Percentiles rank a stretch among this genome's conserved stretches.
Conservation (phyloP, 352 stramenopile species). For the Globisporangium nodosum region DNA sequence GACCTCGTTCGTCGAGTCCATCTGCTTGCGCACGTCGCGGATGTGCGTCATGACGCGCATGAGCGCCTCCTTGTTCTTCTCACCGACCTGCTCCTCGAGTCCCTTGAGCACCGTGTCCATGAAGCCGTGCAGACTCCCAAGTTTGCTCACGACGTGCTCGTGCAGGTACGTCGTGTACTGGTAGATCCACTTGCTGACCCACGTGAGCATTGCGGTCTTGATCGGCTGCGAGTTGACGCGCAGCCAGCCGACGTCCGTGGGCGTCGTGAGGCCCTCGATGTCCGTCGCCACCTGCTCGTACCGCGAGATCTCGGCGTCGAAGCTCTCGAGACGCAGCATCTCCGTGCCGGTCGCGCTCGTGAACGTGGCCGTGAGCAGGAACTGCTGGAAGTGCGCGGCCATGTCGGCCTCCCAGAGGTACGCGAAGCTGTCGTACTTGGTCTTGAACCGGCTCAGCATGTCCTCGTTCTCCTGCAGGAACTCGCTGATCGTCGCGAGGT, state of each 20-base stretch:
- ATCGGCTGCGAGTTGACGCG: constrained; percentile 96
- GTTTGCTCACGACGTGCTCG: constrained; percentile 87
- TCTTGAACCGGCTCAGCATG: constrained; percentile 90
- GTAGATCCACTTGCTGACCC: constrained; percentile 96
- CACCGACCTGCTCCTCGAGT: constrained; percentile 86
- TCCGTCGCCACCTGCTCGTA: constrained; percentile 93
- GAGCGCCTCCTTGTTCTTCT: constrained; percentile 93
- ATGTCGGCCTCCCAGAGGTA: constrained; percentile 97
- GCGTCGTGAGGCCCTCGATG: constrained; percentile 86
- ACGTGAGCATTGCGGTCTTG: constrained; percentile 94
- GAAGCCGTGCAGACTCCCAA: constrained; percentile 87
- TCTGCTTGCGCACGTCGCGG: constrained; percentile 91
- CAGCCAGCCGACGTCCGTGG: constrained; percentile 95
- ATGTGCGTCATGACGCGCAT: constrained; percentile 97
- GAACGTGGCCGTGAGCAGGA: constrained; percentile 72
- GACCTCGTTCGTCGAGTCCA: constrained; percentile 90
- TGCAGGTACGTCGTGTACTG: constrained; percentile 94
- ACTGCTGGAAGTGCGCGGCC: constrained; percentile 89
- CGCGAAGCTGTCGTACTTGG: constrained; percentile 92
- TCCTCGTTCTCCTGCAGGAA: constrained; percentile 90
- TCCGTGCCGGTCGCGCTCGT: constrained; percentile 72
- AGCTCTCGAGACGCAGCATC: constrained; percentile 92
- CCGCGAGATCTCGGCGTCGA: constrained; percentile 94
- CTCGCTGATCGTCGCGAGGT: constrained; percentile 92
- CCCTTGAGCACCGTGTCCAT: constrained; percentile 91